Evolutionary conservation across 768 basidiomycete species (phyloP), one percentile per base, ranked within the genome.

Genomic region (Lactarius hatsudake): DNA sequence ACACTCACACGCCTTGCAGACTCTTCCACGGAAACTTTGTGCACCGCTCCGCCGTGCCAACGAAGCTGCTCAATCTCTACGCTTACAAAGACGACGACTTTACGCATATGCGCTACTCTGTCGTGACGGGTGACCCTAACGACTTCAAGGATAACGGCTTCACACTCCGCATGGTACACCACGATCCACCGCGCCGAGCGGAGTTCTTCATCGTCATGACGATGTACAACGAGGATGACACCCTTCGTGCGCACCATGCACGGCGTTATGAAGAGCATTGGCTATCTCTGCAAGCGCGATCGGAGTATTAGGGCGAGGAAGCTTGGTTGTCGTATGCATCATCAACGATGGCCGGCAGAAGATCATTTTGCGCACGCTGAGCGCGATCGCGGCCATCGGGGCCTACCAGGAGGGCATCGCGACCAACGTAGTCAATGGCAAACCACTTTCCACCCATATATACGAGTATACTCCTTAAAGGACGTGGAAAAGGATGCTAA

Each of bases 191-290:
- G 0, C 82, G 96, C 26, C 83, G 90, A 38, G 96, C 95, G 38
- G 96, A 98, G 20, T 96, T 97, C 79, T 9, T 36, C 10, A 12
- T 97, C 51, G 28, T 30, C 28, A 90, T 98, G 86, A 97, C 96
- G 15, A 96, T 97, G 95, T 96, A 96, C 76, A 96, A 97, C 73
- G 93, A 94, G 73, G 87, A 93, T 72, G 94, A 96, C 75, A 86
- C 89, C 28, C 28, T 30, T 30, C 3, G 28, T 3, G 28, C 28
- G 28, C 3, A 30, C 72, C 0, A 95, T 97, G 91, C 91, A 96
- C 73, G 96, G 95, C 59, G 91, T 97, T 5, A 93, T 97, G 77
- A 94, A 92, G 83, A 97, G 97, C 72, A 83, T 98, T 53, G 88
- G 88, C 7, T 92, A 96, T 76, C 76, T 98, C 68, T 93, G 91